phyloP scores from a whole-genome alignment of 768 basidiomycete species.

The Amanita thiersii region DNA sequence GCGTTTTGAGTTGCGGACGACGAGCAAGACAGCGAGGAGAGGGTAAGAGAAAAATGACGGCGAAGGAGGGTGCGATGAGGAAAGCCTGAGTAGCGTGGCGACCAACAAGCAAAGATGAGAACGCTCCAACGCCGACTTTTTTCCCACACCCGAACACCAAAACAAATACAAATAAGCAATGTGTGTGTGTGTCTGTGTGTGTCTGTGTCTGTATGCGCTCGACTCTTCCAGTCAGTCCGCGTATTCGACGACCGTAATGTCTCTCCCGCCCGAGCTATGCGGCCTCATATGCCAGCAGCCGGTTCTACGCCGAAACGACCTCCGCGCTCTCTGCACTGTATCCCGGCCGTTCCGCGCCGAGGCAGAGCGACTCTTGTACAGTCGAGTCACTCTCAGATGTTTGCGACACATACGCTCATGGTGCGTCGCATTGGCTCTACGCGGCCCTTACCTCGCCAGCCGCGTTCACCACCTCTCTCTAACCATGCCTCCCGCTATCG shows the following conservation, averaged over 20 bases:
- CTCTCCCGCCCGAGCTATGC: constrained; percentile 16
- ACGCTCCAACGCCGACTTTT: constrained; percentile 4
- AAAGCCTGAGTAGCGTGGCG: constrained; percentile 9
- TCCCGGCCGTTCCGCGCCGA: constrained; percentile 16
- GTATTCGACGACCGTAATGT: neutral
- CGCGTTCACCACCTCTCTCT: constrained; percentile 12
- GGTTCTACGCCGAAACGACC: constrained; percentile 8
- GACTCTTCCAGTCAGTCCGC: constrained; percentile 5
- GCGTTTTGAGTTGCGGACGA: neutral
- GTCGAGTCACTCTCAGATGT: constrained; percentile 9
- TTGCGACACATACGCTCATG: constrained; percentile 14
- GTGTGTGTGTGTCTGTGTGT: constrained; percentile 4
- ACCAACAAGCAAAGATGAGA: constrained; percentile 3
- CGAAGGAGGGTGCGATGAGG: neutral
- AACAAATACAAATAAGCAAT: constrained; percentile 5
- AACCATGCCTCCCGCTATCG: constrained; percentile 13
- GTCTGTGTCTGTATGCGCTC: neutral
- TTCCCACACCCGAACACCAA: neutral
- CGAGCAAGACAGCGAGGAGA: neutral
- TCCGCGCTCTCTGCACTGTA: constrained; percentile 14
- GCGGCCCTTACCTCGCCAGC: constrained; percentile 13
- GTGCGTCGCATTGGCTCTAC: constrained; percentile 12
- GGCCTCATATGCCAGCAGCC: constrained; percentile 15
- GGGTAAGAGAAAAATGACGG: constrained; percentile 3
- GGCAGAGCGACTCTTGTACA: constrained; percentile 17